phyloP scores from a whole-genome alignment of 1,284 basidiomycete genomes.

The Cryptococcus sp. region DNA sequence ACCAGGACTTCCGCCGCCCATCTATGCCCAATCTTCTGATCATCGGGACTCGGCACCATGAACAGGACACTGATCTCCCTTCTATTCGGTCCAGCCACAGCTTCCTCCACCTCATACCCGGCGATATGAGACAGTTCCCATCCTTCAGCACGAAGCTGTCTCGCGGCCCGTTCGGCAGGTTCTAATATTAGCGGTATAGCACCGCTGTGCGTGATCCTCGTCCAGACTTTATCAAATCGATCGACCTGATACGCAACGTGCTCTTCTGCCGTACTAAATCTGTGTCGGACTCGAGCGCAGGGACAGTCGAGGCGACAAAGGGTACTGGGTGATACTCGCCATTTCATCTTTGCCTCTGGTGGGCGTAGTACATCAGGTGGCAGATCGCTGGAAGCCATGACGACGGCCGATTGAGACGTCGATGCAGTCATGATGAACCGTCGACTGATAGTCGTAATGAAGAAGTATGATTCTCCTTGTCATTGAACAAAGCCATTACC shows the following conservation, averaged over 20 bases:
- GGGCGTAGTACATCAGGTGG: too few species aligned
- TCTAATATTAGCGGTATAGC: slow-evolving; percentile 3
- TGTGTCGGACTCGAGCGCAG: not conserved
- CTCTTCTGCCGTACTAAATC: not conserved
- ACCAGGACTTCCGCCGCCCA: slow-evolving; percentile 25
- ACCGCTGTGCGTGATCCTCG: not conserved
- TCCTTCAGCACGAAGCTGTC: slow-evolving; percentile 17
- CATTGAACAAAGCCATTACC: too few species aligned
- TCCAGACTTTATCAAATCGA: slow-evolving; percentile 20
- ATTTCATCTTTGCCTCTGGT: not conserved
- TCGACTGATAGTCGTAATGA: too few species aligned
- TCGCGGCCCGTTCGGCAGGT: slow-evolving; percentile 10
- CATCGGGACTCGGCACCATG: slow-evolving; percentile 17
- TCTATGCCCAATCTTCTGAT: slow-evolving; percentile 15
- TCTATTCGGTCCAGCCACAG: not conserved
- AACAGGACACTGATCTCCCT: slow-evolving; percentile 20
- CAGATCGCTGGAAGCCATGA: too few species aligned
- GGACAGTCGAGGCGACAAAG: not conserved
- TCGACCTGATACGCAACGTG: not conserved
- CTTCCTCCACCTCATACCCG: slow-evolving; percentile 6
- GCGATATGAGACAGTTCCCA: slow-evolving; percentile 26
- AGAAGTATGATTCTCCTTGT: too few species aligned
- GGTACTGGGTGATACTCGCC: not conserved
- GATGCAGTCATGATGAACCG: too few species aligned
- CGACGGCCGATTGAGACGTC: too few species aligned